These are phyloP conservation scores for Nicotiana tomentosiformis DNA, from an alignment of 257 asterid species.

Conservation along the genomic window DNA sequence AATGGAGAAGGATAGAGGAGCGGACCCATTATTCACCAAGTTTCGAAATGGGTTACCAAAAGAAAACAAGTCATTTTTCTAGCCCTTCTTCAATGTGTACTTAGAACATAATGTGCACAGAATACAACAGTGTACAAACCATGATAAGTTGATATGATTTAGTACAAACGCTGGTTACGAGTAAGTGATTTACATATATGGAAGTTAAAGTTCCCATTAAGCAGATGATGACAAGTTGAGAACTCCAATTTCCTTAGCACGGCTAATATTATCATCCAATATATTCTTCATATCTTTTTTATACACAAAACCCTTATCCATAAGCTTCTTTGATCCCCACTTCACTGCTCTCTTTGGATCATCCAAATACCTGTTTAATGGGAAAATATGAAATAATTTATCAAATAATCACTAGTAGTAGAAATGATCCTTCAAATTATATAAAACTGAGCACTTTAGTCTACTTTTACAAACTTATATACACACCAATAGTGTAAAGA, in stretches of 20 bases:
- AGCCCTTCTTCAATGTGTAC: too few species aligned
- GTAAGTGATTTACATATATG: not conserved
- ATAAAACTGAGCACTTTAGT: not conserved
- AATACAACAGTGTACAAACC: too few species aligned
- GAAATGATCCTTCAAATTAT: not conserved
- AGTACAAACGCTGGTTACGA: too few species aligned
- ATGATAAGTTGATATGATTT: too few species aligned
- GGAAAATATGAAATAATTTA: not conserved
- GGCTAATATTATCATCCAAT: constrained; percentile 16
- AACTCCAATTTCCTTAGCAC: constrained; percentile 19
- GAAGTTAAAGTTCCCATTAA: not conserved
- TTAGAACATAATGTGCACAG: too few species aligned
- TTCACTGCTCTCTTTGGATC: constrained; percentile 23
- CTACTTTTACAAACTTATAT: not conserved
- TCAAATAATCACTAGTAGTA: not conserved
- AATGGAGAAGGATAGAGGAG: too few species aligned
- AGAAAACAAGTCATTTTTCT: too few species aligned
- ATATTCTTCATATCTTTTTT: constrained; percentile 12
- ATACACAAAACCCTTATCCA: constrained; percentile 19
- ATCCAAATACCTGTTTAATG: constrained; percentile 11
- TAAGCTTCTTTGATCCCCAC: constrained; percentile 20
- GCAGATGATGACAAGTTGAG: not conserved
- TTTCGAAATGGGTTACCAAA: too few species aligned
- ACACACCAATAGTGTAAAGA: not conserved
- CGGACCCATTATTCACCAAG: too few species aligned